Evolutionary conservation across 139 green algal genomes (phyloP).

Genomic region (Picochlorum sp.): DNA sequence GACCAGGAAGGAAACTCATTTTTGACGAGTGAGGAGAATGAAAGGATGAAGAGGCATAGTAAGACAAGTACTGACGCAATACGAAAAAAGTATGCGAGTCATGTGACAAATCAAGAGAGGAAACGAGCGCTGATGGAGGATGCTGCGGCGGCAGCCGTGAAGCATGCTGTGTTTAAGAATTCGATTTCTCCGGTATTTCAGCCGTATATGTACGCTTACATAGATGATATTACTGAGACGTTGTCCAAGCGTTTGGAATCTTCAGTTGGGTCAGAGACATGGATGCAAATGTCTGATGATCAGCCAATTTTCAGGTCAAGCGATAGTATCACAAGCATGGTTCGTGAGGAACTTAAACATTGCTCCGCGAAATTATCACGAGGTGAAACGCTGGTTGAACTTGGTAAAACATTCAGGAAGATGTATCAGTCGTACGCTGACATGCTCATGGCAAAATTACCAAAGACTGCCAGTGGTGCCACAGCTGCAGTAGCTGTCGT

Average conservation of each 20-base stretch:
- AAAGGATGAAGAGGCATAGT: conserved; percentile 14
- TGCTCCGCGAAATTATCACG: conserved; percentile 21
- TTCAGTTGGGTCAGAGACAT: conserved; percentile 74
- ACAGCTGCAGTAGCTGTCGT: conserved; percentile 20
- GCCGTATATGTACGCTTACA: conserved; percentile 62
- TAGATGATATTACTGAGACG: conserved; percentile 64
- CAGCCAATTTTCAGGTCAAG: conserved; percentile 41
- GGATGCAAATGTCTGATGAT: conserved; percentile 54
- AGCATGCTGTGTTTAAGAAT: conserved; percentile 56
- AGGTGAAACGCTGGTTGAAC: conserved; percentile 60
- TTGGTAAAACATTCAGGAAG: conserved; percentile 46
- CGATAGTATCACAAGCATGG: conserved; percentile 71
- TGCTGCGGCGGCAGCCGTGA: conserved; percentile 25
- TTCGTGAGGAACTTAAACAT: conserved; percentile 49
- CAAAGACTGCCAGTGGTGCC: conserved; percentile 51
- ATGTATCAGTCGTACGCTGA: conserved; percentile 67
- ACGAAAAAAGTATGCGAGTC: background rate
- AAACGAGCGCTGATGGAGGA: conserved; percentile 12
- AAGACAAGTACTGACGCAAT: background rate
- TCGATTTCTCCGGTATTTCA: conserved; percentile 67
- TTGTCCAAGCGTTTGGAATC: conserved; percentile 59
- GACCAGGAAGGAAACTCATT: conserved; percentile 20
- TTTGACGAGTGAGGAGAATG: conserved; percentile 33
- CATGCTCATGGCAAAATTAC: conserved; percentile 63
- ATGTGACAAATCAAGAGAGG: background rate